phyloP scores from a whole-genome alignment of 1,284 basidiomycete species.

The Taiwanofungus camphoratus region DNA sequence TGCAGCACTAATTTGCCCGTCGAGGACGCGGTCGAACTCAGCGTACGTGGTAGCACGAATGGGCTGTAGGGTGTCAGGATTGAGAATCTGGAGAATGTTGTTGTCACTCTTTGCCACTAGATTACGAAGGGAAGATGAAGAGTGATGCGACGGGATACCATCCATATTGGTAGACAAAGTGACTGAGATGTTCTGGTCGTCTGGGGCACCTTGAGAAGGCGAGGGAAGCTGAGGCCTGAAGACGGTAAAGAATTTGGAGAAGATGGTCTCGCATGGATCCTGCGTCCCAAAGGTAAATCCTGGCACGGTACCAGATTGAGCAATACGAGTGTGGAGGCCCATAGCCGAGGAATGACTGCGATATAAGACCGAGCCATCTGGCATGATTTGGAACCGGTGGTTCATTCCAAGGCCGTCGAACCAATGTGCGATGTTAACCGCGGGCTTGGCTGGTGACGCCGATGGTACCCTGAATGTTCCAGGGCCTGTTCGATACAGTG shows the following conservation, averaged over 20 bases:
- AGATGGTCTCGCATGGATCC: constrained; percentile 23
- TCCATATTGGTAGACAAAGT: constrained; percentile 23
- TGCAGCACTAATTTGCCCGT: constrained; percentile 30
- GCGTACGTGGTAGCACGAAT: constrained; percentile 24
- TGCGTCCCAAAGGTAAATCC: constrained; percentile 16
- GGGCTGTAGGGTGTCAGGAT: constrained; percentile 32
- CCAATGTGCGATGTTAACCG: constrained; percentile 22
- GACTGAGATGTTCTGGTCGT: constrained; percentile 16
- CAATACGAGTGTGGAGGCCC: constrained; percentile 13
- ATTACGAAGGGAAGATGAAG: constrained; percentile 22
- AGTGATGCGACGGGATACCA: constrained; percentile 13
- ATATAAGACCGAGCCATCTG: constrained; percentile 18
- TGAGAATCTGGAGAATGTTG: constrained; percentile 24
- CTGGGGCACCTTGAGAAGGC: constrained; percentile 6
- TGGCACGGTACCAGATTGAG: constrained; percentile 12
- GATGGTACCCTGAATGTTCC: constrained; percentile 21
- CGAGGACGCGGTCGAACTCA: constrained; percentile 27
- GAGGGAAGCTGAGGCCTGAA: constrained; percentile 10
- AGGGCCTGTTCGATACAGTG: constrained; percentile 24
- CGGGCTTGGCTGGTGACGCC: constrained; percentile 5
- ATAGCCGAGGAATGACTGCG: constrained; percentile 16
- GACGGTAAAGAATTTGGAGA: constrained; percentile 23
- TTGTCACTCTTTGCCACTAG: constrained; percentile 31
- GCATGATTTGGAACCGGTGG: constrained; percentile 22
- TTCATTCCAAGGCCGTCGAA: constrained; percentile 25